phyloP scores from a whole-genome alignment of 192 early-diverging fungal species.

The Linnemannia zychae region DNA sequence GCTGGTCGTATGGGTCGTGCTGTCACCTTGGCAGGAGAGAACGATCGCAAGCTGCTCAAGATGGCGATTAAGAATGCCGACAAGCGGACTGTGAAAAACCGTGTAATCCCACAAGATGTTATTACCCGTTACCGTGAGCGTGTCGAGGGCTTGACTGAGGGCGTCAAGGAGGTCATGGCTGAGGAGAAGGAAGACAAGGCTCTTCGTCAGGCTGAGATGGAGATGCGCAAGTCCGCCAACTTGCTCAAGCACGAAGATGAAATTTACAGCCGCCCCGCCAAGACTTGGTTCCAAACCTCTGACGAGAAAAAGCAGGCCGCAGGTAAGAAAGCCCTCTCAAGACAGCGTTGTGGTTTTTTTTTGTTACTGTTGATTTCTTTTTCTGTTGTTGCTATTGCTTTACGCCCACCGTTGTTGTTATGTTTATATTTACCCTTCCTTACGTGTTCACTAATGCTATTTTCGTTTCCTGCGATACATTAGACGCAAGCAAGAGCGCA shows the following conservation, averaged over 20 bases:
- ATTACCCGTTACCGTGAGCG: constrained; percentile 82
- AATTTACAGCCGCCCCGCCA: constrained; percentile 89
- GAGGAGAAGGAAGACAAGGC: constrained; percentile 88
- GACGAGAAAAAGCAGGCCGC: constrained; percentile 80
- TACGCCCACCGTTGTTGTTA: too few species aligned
- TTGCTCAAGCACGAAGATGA: constrained; percentile 87
- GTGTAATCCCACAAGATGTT: constrained; percentile 86
- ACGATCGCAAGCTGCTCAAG: constrained; percentile 94
- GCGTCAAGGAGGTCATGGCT: constrained; percentile 75
- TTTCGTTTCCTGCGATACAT: not conserved
- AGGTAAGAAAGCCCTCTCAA: constrained; percentile 32
- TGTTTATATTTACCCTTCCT: constrained; percentile 1
- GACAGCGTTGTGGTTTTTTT: constrained; percentile 13
- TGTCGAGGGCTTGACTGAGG: constrained; percentile 75
- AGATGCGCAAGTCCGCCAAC: constrained; percentile 88
- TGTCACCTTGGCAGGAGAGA: constrained; percentile 91
- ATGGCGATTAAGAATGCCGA: constrained; percentile 89
- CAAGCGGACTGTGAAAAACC: constrained; percentile 86
- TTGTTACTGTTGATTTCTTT: not conserved
- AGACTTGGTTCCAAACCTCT: constrained; percentile 95
- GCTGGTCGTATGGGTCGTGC: constrained; percentile 87
- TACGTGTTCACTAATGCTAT: not conserved
- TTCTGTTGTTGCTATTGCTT: not conserved
- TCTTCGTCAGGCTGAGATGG: constrained; percentile 91
- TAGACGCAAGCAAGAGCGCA: constrained; percentile 32